Evolutionary conservation across 305 asterid genomes (phyloP), one percentile per base, ranked within the genome.

Genomic region (Rubia balearica): DNA sequence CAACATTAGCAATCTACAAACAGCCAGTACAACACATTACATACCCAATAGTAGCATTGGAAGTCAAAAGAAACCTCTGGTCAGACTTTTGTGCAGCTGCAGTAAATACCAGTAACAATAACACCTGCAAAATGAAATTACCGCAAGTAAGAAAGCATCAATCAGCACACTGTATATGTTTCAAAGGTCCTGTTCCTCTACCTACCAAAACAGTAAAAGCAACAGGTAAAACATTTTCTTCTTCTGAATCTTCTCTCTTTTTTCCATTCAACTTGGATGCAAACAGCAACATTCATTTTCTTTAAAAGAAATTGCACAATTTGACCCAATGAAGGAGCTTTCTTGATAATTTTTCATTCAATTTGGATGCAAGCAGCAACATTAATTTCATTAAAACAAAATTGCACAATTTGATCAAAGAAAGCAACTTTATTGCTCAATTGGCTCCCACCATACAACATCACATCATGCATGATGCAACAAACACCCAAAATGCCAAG

Each of bases 31-130:
- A 69, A 77, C 80, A 36, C 40, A 36, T 36, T 36, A 5, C 40
- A 71, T 78, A 89, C 96, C 91, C 82, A 12, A 9, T 61, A 36
- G 86, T 77, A 71, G 74, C 82, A 75, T 81, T 88, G 74, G 77
- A 69, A 48, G 85, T 63, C 73, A 77, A 70, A 66, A 83, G 79
- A 71, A 88, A 68, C 82, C 92, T 84, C 73, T 72, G 71, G 67
- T 71, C 79, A 49, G 79, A 78, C 76, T 82, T 69, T 79, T 76
- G 85, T 71, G 85, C 85, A 64, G 71, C 76, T 73, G 78, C 90
- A 67, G 59, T 67, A 33, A 67, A 81, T 67, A 74, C 78, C 70
- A 75, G 13, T 14, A 75, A 73, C 30, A 85, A 48, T 36, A 53
- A 17, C 60, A 81, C 83, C 94, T 89, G 89, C 80, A 73, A 68